Evolutionary conservation across 345 rosid genomes (phyloP).

Genomic region (Rhodamnia rubescens): DNA sequence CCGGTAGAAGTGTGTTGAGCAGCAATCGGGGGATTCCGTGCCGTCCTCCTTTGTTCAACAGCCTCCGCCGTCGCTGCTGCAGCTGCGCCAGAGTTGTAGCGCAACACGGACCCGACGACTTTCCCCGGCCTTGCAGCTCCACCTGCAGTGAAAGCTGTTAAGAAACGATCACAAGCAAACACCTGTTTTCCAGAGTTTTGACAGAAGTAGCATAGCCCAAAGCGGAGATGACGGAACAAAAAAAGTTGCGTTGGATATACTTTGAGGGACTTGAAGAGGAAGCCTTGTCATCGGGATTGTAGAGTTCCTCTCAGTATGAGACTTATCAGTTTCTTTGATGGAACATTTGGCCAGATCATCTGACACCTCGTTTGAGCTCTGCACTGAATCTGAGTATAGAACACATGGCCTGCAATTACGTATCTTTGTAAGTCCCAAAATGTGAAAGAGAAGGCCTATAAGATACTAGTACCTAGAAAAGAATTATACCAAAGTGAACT

Average conservation of each 20-base stretch:
- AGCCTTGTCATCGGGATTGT: conserved; percentile 64
- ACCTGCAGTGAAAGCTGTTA: conserved; percentile 20
- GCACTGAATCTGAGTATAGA: conserved; percentile 57
- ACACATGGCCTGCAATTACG: conserved; percentile 62
- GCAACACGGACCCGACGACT: conserved; percentile 73
- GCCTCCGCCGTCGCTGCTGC: conserved; percentile 37
- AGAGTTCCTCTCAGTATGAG: conserved; percentile 43
- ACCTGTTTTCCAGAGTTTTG: background rate
- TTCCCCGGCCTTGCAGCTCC: conserved; percentile 78
- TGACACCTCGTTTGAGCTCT: conserved; percentile 44
- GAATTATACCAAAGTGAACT: background rate
- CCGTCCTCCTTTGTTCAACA: conserved; percentile 63
- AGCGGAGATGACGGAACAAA: background rate
- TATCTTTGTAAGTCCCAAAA: background rate
- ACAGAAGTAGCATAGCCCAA: background rate
- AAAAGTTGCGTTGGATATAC: conserved; percentile 38
- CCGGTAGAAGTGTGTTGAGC: conserved; percentile 36
- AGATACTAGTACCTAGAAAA: background rate
- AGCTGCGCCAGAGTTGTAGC: conserved; percentile 73
- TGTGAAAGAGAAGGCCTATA: background rate
- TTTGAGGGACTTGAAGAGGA: conserved; percentile 77
- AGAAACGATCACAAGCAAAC: background rate
- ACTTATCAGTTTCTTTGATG: conserved; percentile 63
- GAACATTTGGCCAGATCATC: conserved; percentile 77
- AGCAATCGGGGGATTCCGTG: conserved; percentile 45